Base-by-base conservation (phyloP, 23 red algal genomes). In the Gracilaria vermiculophylla region DNA sequence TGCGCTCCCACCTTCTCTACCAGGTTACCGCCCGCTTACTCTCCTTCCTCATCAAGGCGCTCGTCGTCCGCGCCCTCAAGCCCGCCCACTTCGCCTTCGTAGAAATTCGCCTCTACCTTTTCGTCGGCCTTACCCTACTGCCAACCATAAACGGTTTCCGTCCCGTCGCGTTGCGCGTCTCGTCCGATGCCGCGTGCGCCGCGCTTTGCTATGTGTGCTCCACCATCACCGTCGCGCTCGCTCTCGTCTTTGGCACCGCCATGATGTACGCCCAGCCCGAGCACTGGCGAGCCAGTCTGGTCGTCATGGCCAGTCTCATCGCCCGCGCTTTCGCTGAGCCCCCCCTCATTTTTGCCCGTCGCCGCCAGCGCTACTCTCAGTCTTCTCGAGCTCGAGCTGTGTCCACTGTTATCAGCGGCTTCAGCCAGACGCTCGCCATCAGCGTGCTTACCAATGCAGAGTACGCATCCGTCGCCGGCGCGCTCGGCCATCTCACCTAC, bases 61-160 rank as follows among this genome's bases (percentile, higher is more conserved):
- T 81, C 49, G 62, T 76, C 20, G 86, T 90, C 49, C 95, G 95
- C 33, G 84, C 77, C 42, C 56, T 90, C 20, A 64, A 78, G 7
- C 95, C 95, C 20, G 90, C 95, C 15, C 72, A 72, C 24, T 81
- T 94, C 31, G 91, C 90, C 41, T 97, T 86, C 40, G 71, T 81
- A 8, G 90, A 97, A 43, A 90, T 94, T 51, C 77, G 88, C 2
- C 62, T 97, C 47, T 49, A 62, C 48, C 69, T 97, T 45, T 64
- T 94, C 42, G 56, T 93, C 28, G 57, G 89, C 5, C 20, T 94
- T 8, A 83, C 81, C 16, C 56, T 94, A 25, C 85, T 89, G 37
- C 89, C 90, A 14, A 83, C 89, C 9, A 81, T 81, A 5, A 79
- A 50, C 51, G 95, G 61, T 9, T 82, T 94, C 24, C 95, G 95